Conservation (phyloP, 805 yeast genomes). For the Ascoidea tarda region DNA sequence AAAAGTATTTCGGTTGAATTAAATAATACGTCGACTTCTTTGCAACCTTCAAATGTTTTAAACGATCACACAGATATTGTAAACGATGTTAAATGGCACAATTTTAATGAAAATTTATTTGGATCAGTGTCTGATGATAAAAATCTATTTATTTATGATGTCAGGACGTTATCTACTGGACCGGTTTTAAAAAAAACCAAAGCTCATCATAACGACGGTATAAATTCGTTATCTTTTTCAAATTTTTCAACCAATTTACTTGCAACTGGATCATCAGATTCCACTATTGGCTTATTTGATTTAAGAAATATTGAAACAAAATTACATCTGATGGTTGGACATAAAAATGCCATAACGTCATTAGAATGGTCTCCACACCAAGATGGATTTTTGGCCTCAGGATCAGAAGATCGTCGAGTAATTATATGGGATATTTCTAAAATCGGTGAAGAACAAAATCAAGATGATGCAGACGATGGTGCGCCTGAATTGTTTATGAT, state of each 20-base stretch:
- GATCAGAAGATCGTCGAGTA: constrained; percentile 64
- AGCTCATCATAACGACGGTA: constrained; percentile 20
- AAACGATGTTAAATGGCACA: constrained; percentile 68
- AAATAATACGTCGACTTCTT: not conserved
- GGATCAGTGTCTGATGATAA: constrained; percentile 71
- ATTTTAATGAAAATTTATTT: constrained; percentile 31
- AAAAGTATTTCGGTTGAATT: constrained; percentile 2
- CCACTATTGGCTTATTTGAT: constrained; percentile 54
- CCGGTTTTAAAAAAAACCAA: constrained; percentile 16
- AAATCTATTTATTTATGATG: constrained; percentile 38
- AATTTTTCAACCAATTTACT: constrained; percentile 42
- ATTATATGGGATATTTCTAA: constrained; percentile 69
- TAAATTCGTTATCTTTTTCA: constrained; percentile 56
- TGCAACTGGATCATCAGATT: constrained; percentile 59
- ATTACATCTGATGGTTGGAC: constrained; percentile 71
- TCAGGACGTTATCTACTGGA: constrained; percentile 19
- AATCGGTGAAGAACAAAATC: constrained; percentile 75
- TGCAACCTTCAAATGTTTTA: constrained; percentile 19
- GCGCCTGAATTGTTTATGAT: constrained; percentile 80
- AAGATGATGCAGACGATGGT: constrained; percentile 85
- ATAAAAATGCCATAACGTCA: constrained; percentile 55
- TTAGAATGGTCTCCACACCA: constrained; percentile 66
- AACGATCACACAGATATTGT: constrained; percentile 41
- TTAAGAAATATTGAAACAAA: constrained; percentile 31
- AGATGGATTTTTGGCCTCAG: constrained; percentile 69